Evolutionary conservation across 805 yeast species (phyloP).

Genomic region (Ogataea nitratoaversa): DNA sequence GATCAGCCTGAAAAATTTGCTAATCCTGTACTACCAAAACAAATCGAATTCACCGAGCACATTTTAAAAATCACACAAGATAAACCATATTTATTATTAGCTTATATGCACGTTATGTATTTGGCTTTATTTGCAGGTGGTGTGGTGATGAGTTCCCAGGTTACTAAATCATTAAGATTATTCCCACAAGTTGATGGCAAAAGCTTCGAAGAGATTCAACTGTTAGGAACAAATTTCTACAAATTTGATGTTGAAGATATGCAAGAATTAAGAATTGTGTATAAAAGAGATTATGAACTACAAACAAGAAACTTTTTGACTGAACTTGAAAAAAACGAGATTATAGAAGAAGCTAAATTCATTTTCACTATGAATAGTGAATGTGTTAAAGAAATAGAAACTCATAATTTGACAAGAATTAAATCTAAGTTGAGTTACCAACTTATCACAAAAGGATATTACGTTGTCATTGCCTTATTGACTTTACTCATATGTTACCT

Average conservation of each 20-base stretch:
- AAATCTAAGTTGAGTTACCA: constrained; percentile 52
- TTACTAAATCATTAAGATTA: constrained; percentile 62
- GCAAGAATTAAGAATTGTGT: constrained; percentile 56
- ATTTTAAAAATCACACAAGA: constrained; percentile 49
- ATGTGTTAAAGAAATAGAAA: constrained; percentile 64
- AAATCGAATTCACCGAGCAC: constrained; percentile 59
- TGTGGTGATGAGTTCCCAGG: constrained; percentile 60
- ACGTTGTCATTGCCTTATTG: constrained; percentile 34
- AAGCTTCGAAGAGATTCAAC: constrained; percentile 57
- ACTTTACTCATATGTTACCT: constrained; percentile 32
- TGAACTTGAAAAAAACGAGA: constrained; percentile 65
- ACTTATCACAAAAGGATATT: constrained; percentile 48
- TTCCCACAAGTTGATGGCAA: constrained; percentile 72
- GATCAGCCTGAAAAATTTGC: constrained; percentile 51
- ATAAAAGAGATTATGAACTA: constrained; percentile 74
- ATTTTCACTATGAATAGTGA: constrained; percentile 60
- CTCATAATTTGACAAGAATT: constrained; percentile 55
- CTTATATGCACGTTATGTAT: constrained; percentile 83
- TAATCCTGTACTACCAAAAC: constrained; percentile 54
- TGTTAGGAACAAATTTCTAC: constrained; percentile 66
- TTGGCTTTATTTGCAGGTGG: constrained; percentile 88
- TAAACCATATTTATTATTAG: constrained; percentile 68
- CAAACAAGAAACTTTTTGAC: constrained; percentile 67
- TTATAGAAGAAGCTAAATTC: constrained; percentile 62
- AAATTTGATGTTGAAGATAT: constrained; percentile 63